Evolutionary conservation across 441 rosid genomes (phyloP), one percentile per base, ranked within the genome.

Genomic region (Syzygium malaccense): DNA sequence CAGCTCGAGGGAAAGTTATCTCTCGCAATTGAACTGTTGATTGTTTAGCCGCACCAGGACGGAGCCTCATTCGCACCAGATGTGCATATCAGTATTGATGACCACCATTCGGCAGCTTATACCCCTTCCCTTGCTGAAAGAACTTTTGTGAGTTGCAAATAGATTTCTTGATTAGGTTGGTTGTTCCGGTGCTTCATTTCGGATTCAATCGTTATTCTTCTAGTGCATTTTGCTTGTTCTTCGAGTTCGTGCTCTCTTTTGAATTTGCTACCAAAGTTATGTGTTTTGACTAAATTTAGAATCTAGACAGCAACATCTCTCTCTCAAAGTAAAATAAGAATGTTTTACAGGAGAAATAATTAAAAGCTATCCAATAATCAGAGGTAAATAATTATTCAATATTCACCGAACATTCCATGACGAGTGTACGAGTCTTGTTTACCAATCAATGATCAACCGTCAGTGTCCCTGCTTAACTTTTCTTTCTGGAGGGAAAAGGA

Each of bases 61-160:
- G 1, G 25, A 4, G 25, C 5, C 45, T 66, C 13, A 1, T 32
- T 8, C 12, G 10, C 5, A 23, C 60, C 60, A 23, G 13, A 7
- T 1, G n/a, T 14, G 26, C 0, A 2, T 11, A 9, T 7, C 26
- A 0, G 4, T 33, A 17, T 19, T 20, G 0, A 62, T 5, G 3
- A 6, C 78, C 23, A 66, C 45, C 2, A 0, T 64, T 0, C 1
- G 17, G 13, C 0, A 30, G 3, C 75, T 30, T 17, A 64, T 30
- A 0, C 41, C 23, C 23, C 1, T 64, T 64, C 75, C 32, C 75
- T 64, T 30, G 75, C 0, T 30, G 4, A 64, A 30, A 30, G 41
- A 64, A 64, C 10, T 15, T 64, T 30, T 64, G 3, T 64, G 75
- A 64, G 20, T 64, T 30, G 71, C 12, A 15, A 9, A 8, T 30